Conservation (phyloP, 805 yeast genomes). For the Tanozyma kutaoensis region DNA sequence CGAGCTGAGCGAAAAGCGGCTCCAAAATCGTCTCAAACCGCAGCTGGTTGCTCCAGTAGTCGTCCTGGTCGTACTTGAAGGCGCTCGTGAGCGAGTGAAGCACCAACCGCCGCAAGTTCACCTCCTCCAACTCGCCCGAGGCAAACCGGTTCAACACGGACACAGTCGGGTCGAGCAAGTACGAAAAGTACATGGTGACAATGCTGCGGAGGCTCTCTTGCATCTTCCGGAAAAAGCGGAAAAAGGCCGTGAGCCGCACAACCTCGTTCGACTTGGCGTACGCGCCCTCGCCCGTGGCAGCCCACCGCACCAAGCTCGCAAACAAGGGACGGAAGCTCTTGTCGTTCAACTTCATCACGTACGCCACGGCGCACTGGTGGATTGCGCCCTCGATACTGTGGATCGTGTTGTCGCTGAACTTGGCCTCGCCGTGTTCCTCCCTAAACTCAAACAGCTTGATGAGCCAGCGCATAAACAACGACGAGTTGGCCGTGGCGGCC, state of each 20-base stretch:
- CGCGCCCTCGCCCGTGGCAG: conserved; percentile 71
- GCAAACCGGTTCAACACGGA: conserved; percentile 38
- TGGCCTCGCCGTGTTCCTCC: conserved; percentile 21
- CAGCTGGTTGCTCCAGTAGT: conserved; percentile 84
- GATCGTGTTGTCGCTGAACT: conserved; percentile 58
- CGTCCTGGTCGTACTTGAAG: conserved; percentile 83
- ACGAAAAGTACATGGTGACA: conserved; percentile 79
- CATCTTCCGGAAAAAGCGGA: conserved; percentile 73
- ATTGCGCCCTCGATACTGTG: conserved; percentile 71
- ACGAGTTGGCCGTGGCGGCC: conserved; percentile 58
- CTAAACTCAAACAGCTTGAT: conserved; percentile 63
- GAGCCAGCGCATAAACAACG: conserved; percentile 55
- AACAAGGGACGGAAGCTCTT: conserved; percentile 88
- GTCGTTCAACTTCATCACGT: conserved; percentile 86
- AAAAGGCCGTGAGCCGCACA: conserved; percentile 60
- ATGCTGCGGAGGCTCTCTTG: conserved; percentile 79
- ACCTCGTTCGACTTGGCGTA: conserved; percentile 22
- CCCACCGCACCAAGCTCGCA: conserved; percentile 82
- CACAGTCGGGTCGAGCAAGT: conserved; percentile 64
- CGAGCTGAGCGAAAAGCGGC: conserved; percentile 53
- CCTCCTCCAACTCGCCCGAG: conserved; percentile 22
- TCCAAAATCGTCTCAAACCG: conserved; percentile 64
- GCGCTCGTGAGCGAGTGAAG: conserved; percentile 65
- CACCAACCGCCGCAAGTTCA: conserved; percentile 58
- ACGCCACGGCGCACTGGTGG: conserved; percentile 57